These are phyloP conservation scores for Pseudogymnoascus sp. DNA, from an alignment of 2,329 filamentous ascomycete genomes.

Conservation along the genomic window DNA sequence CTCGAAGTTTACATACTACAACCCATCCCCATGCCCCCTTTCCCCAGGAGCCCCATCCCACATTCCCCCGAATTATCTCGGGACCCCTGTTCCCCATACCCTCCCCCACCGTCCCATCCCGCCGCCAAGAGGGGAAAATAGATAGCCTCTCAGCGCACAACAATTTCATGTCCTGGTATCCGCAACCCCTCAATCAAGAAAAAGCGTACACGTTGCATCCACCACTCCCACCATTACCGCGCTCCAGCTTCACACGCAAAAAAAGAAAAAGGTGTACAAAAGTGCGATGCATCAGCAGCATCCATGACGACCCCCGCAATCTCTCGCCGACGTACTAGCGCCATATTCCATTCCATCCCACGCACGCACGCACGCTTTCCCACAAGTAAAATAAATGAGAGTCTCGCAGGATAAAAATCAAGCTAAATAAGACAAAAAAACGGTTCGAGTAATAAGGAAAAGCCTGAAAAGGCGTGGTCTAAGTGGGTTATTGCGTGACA, in stretches of 20 bases:
- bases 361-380: constrained; percentile 2
- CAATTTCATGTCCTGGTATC: background rate
- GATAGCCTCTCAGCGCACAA: background rate
- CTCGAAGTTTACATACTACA: background rate
- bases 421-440: background rate
- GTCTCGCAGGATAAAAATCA: background rate
- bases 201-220: background rate
- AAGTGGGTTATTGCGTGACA: background rate
- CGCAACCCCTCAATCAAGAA: background rate
- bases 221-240: background rate
- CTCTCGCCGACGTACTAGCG: background rate
- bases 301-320: background rate
- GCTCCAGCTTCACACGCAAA: background rate
- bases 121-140: background rate
- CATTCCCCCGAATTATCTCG: background rate
- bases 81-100: background rate
- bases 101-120: background rate
- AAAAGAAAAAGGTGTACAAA: constrained; percentile 1
- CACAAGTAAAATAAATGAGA: background rate
- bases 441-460: background rate
- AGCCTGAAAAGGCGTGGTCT: background rate
- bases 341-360: background rate
- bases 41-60: background rate
- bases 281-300: background rate
- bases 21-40: background rate